A percentile compares a stretch with the other conserved stretches of the same genome.
Evolutionary conservation across 495 filamentous ascomycete genomes (phyloP).

Genomic region (Neurospora sp.): DNA sequence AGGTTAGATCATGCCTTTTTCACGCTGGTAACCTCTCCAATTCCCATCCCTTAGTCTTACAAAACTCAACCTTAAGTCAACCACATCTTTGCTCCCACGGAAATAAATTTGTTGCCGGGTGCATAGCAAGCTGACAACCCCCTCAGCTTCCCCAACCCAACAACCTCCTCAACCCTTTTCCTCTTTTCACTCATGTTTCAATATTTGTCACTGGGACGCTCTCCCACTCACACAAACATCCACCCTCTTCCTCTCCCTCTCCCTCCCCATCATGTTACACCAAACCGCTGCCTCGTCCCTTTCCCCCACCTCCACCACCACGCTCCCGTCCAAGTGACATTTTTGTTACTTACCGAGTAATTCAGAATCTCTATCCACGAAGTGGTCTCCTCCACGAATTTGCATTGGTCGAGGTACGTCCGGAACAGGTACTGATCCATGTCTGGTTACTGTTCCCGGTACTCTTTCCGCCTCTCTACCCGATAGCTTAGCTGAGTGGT

Average conservation of each 20-base stretch:
- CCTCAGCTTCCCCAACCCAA: background rate
- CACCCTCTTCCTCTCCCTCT: background rate
- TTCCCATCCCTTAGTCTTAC: background rate
- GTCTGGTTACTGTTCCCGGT: background rate
- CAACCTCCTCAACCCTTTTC: background rate
- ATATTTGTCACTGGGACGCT: background rate
- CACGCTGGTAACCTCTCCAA: background rate
- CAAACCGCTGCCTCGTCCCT: background rate
- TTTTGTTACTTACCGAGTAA: conserved; percentile 35
- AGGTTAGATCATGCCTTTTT: background rate
- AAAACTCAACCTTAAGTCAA: background rate
- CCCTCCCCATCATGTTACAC: background rate
- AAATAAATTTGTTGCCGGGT: too few relatives aligned
- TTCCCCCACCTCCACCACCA: background rate
- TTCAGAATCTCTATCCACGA: conserved; percentile 45
- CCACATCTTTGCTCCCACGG: background rate
- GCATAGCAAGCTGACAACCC: too few relatives aligned
- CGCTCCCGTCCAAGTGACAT: background rate
- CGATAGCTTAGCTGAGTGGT: background rate
- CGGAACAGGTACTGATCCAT: conserved; percentile 50
- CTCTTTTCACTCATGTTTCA: background rate
- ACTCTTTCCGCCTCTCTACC: background rate
- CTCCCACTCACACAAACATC: background rate
- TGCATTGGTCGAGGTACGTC: conserved; percentile 31
- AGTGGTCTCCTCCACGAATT: conserved; percentile 35